Percentiles rank a stretch among this genome's conserved stretches.
phyloP scores from a whole-genome alignment of 805 yeast genomes.

The Hermanozyma aechmeae region DNA sequence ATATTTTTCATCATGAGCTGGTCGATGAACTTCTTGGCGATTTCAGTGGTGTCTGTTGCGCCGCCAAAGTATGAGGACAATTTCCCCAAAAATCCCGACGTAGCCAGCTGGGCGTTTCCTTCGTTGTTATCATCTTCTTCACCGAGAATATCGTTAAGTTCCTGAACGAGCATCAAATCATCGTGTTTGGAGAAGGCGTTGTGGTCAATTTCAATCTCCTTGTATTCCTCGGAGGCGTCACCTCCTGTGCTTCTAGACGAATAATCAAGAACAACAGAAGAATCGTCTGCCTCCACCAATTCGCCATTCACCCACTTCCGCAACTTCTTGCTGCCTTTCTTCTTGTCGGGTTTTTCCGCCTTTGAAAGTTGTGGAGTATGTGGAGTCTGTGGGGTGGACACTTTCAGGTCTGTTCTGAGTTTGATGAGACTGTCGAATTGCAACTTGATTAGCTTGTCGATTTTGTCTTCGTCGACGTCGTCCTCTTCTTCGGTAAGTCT shows the following conservation, averaged over 20 bases:
- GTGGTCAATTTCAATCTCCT: slow-evolving; percentile 14
- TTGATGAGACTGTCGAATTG: slow-evolving; percentile 31
- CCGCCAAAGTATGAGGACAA: slow-evolving; percentile 29
- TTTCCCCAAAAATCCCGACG: slow-evolving; percentile 23
- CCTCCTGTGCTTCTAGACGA: slow-evolving; percentile 9
- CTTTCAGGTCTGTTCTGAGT: slow-evolving; percentile 9
- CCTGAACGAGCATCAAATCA: slow-evolving; percentile 31
- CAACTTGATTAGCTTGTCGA: slow-evolving; percentile 25
- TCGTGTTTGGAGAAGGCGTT: slow-evolving; percentile 28
- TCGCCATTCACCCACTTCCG: slow-evolving; percentile 35
- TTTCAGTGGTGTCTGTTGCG: slow-evolving; percentile 44
- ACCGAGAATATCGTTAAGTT: slow-evolving; percentile 29
- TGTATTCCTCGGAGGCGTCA: slow-evolving; percentile 1
- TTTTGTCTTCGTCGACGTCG: slow-evolving; percentile 14
- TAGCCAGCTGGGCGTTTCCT: not conserved
- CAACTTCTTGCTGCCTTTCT: slow-evolving; percentile 23
- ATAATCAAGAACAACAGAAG: slow-evolving; percentile 20
- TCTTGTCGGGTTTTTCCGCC: slow-evolving; percentile 2
- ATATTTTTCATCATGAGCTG: slow-evolving; percentile 81
- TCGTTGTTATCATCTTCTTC: slow-evolving; percentile 13
- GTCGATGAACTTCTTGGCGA: slow-evolving; percentile 57
- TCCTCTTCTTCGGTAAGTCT: slow-evolving; percentile 19
- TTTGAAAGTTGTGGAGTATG: not conserved
- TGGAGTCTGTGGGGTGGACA: not conserved
- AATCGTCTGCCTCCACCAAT: slow-evolving; percentile 18